A percentile compares a stretch with the other conserved stretches of the same genome.
phyloP scores from a whole-genome alignment of 176 grass and related monocot species.

The Thinopyrum elongatum region DNA sequence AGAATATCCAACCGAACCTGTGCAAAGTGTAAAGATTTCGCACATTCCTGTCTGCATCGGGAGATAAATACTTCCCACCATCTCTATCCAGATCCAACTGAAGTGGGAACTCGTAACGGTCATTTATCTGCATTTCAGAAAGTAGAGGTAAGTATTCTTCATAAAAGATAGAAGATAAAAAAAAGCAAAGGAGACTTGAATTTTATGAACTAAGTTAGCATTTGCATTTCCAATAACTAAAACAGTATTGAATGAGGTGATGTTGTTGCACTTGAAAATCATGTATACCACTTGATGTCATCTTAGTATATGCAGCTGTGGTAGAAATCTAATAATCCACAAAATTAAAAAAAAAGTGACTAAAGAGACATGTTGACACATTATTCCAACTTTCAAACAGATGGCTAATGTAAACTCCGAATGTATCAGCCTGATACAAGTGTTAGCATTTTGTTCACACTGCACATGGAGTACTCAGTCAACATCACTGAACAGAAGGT shows the following conservation, averaged over 20 bases:
- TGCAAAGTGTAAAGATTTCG: conserved; percentile 97
- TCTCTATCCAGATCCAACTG: conserved; percentile 99
- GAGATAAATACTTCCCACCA: conserved; percentile 88
- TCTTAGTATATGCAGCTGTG: background rate
- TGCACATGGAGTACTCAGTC: background rate
- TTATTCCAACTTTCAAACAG: background rate
- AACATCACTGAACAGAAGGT: background rate
- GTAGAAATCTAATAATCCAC: background rate
- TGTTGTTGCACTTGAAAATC: conserved; percentile 10
- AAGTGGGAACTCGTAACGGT: conserved; percentile 97
- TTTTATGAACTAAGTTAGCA: background rate
- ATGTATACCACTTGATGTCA: background rate
- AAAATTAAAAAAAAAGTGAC: background rate
- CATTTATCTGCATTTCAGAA: conserved; percentile 92
- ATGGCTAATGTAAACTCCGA: background rate
- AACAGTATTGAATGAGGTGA: background rate
- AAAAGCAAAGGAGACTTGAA: background rate
- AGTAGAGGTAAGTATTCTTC: conserved; percentile 28
- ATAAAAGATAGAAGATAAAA: background rate
- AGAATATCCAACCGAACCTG: conserved; percentile 54
- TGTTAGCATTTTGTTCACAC: conserved; percentile 4
- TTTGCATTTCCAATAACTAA: background rate
- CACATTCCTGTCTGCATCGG: conserved; percentile 89
- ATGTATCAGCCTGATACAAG: background rate
- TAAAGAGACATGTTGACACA: background rate